phyloP scores from a whole-genome alignment of 192 early-diverging fungal species.

The Coemansia erecta region DNA sequence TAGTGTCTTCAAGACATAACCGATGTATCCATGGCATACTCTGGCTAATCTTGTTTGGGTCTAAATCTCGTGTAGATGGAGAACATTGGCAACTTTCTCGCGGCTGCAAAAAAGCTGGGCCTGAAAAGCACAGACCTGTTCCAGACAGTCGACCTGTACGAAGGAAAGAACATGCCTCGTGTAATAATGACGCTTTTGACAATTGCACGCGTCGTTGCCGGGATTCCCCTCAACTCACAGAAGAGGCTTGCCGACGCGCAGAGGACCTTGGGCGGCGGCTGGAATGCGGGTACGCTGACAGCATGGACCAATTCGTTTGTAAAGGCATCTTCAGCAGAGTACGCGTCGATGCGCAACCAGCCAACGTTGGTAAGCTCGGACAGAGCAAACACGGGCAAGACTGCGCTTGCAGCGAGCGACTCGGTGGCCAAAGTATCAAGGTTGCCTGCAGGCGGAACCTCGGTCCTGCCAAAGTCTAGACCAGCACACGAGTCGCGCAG shows the following conservation, averaged over 20 bases:
- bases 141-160: slow-evolving; percentile 77
- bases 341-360: slow-evolving; percentile 30
- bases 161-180: slow-evolving; percentile 75
- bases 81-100: slow-evolving; percentile 74
- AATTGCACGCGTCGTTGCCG: slow-evolving; percentile 62
- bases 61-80: slow-evolving; percentile 65
- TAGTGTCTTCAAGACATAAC: background rate
- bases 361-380: slow-evolving; percentile 27
- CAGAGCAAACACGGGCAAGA: background rate
- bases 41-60: slow-evolving; percentile 5
- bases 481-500: slow-evolving; percentile 16
- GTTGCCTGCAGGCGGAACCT: background rate
- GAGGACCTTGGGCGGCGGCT: slow-evolving; percentile 33
- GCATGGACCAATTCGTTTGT: slow-evolving; percentile 8
- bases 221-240: slow-evolving; percentile 48
- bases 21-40: too few relatives aligned
- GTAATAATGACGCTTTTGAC: slow-evolving; percentile 75
- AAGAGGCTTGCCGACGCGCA: slow-evolving; percentile 32
- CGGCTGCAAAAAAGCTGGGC: slow-evolving; percentile 69
- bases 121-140: slow-evolving; percentile 73
- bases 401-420: background rate
- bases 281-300: slow-evolving; percentile 46
- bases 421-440: background rate
- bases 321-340: slow-evolving; percentile 12
- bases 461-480: slow-evolving; percentile 5